These are phyloP conservation scores for Pseudoperonospora humuli DNA, from an alignment of 352 stramenopile species.

Conservation along the genomic window DNA sequence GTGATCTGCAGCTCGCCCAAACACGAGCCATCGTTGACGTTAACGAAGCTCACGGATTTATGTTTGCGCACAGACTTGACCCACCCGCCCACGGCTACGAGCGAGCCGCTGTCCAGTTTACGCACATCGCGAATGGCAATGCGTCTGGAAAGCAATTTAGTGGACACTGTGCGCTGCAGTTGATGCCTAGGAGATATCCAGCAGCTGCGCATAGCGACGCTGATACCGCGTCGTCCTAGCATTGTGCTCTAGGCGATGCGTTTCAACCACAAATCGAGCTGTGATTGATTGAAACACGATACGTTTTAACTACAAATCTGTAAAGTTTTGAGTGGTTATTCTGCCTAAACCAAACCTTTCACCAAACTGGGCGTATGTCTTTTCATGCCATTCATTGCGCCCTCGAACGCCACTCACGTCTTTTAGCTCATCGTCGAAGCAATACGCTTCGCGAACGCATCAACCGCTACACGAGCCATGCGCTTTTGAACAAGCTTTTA, in stretches of 20 bases:
- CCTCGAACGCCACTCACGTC: too few relatives aligned
- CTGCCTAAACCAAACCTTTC: too few relatives aligned
- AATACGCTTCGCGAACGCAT: too few relatives aligned
- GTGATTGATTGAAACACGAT: constrained; percentile 9
- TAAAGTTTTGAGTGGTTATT: too few relatives aligned
- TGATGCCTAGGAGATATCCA: background rate
- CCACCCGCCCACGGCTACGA: constrained; percentile 80
- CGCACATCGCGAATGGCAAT: constrained; percentile 42
- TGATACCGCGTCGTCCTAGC: constrained; percentile 7
- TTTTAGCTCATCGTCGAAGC: too few relatives aligned
- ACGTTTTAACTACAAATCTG: too few relatives aligned
- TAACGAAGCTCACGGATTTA: constrained; percentile 95
- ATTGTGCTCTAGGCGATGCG: constrained; percentile 10
- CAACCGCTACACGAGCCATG: too few relatives aligned
- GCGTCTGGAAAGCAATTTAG: constrained; percentile 20
- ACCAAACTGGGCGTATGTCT: too few relatives aligned
- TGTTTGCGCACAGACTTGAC: constrained; percentile 95
- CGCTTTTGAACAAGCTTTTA: too few relatives aligned
- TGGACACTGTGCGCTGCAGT: constrained; percentile 10
- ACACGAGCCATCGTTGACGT: constrained; percentile 94
- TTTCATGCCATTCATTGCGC: too few relatives aligned
- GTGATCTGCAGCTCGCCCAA: constrained; percentile 91
- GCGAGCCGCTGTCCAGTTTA: constrained; percentile 27
- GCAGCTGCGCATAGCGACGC: constrained; percentile 8
- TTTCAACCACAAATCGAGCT: constrained; percentile 11